Conservation (phyloP, 1,284 basidiomycete species). For the Ceratobasidium sp. region DNA sequence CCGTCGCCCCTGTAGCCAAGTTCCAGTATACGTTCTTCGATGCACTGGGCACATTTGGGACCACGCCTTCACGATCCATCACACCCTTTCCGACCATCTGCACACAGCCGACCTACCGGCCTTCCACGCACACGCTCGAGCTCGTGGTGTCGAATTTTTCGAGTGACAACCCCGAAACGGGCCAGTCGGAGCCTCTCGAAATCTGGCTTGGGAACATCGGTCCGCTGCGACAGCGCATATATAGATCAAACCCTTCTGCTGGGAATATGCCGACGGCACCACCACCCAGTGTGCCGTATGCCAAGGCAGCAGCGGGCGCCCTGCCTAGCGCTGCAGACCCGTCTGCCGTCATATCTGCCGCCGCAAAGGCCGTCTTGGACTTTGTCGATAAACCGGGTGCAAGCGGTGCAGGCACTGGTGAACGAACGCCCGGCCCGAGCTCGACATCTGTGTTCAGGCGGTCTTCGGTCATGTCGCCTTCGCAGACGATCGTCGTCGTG, state of each 20-base stretch:
- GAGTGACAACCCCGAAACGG: conserved; percentile 73
- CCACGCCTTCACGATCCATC: conserved; percentile 79
- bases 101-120: conserved; percentile 79
- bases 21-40: conserved; percentile 96
- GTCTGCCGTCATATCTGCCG: conserved; percentile 17
- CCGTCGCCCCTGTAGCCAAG: conserved; percentile 66
- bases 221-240: conserved; percentile 76
- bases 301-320: conserved; percentile 35
- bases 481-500: conserved; percentile 80
- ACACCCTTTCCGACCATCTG: conserved; percentile 91
- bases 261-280: conserved; percentile 36
- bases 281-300: conserved; percentile 35
- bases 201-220: conserved; percentile 91
- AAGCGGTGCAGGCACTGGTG: not conserved
- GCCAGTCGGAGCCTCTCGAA: conserved; percentile 67
- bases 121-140: conserved; percentile 77
- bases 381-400: conserved; percentile 36
- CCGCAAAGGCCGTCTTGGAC: conserved; percentile 24
- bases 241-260: conserved; percentile 61
- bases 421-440: conserved; percentile 26
- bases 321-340: conserved; percentile 19
- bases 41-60: conserved; percentile 80
- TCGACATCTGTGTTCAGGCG: conserved; percentile 41
- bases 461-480: conserved; percentile 53
- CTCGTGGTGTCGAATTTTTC: conserved; percentile 87